These are phyloP conservation scores for Zoysia japonica DNA, from an alignment of 176 grass and related monocot species.

Conservation along the genomic window DNA sequence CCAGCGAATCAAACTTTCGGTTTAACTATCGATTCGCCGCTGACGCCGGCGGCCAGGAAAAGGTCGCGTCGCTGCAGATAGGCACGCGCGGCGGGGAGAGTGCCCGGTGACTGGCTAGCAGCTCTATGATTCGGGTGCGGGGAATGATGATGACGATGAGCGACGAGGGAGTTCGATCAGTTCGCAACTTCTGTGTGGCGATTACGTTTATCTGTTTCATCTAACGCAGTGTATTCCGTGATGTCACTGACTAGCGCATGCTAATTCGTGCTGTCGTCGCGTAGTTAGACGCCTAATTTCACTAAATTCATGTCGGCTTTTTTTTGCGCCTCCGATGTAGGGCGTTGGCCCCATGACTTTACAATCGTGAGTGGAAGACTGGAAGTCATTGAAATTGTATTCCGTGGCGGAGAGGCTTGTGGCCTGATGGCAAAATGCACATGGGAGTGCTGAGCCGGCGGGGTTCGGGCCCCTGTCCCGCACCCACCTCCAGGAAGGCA, in stretches of 20 bases:
- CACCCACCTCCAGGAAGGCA: no score
- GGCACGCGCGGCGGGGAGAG: constrained; percentile 19
- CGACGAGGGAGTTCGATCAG: background rate
- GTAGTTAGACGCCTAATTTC: background rate
- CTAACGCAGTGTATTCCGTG: background rate
- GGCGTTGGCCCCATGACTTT: no score
- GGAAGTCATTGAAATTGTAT: no score
- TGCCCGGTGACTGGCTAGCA: constrained; percentile 30
- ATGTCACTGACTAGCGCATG: background rate
- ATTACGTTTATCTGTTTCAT: background rate
- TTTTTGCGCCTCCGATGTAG: no score
- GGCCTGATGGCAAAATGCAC: no score
- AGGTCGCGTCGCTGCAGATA: constrained; percentile 10
- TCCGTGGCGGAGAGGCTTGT: no score
- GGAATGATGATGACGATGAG: constrained; percentile 21
- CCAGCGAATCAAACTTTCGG: constrained; percentile 9
- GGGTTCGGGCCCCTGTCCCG: no score
- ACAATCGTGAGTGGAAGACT: no score
- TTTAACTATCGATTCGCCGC: constrained; percentile 31
- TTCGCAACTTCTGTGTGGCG: constrained; percentile 8
- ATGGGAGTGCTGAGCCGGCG: no score
- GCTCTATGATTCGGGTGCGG: constrained; percentile 28
- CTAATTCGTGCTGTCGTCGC: background rate
- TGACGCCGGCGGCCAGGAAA: constrained; percentile 3
- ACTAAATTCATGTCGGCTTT: background rate